Base-by-base conservation (phyloP, 129 eudicot genomes). In the Tanacetum coccineum region DNA sequence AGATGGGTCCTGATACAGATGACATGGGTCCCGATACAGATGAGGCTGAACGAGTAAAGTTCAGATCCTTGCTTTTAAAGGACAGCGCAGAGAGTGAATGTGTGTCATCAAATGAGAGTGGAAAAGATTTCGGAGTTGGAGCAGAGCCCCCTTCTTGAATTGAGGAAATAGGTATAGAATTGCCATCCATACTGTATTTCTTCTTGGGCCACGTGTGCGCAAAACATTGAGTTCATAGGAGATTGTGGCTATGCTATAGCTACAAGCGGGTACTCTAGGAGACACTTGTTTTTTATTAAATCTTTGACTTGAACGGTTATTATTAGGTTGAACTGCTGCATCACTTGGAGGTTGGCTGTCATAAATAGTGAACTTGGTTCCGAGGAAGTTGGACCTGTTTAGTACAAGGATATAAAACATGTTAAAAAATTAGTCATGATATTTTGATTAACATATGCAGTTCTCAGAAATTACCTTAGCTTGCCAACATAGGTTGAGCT, bases 401-500 rank as follows among this genome's bases (percentile, higher is more conserved):
- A 13, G 63, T 74, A 28, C n/a, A 53, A 75, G 15, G 49, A 18
- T 7, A 9, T 45, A 21, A 17, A 17, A 3, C 45, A 51, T 48
- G 48, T 26, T 13, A 61, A 22, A 12, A 51, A 60, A 54, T 4
- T 25, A 28, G 25, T 45, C 13, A 50, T 9, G 50, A 14, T 48
- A 40, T 9, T 18, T 30, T 62, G 2, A 12, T 66, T n/a, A 6
- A 19, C 22, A 20, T 10, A 14, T n/a, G 50, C 45, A 60, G 68
- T 46, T 70, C 45, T 67, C 5, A 59, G 62, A 56, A 75, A 87
- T 79, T 83, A 71, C 98, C 96, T 93, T 62, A 93, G 74, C 78
- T 88, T 93, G 69, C 98, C 98, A 66, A 93, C 84, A 58, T 88
- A 93, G 44, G 95, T 85, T 80, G 75, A 85, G 84, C 96, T 84